Conservation (phyloP, 2,329 filamentous ascomycete species). For the Botrytis fabae region DNA sequence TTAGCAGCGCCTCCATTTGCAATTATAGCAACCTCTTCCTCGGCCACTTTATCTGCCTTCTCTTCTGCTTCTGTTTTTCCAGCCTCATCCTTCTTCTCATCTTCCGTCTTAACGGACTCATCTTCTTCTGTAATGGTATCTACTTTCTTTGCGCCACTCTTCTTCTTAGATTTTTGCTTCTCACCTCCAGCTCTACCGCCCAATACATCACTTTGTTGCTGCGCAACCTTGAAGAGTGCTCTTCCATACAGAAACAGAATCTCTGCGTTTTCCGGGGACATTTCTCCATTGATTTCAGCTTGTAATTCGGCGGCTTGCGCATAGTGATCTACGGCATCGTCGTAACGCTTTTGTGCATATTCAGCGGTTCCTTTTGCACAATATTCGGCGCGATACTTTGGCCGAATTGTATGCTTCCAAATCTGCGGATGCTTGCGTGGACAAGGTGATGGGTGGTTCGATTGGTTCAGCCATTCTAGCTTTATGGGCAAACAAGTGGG, state of each 20-base stretch:
- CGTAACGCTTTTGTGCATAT: constrained; percentile 87
- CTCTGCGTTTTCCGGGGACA: constrained; percentile 86
- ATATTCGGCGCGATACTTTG: constrained; percentile 71
- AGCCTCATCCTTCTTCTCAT: constrained; percentile 51
- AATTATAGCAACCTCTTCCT: constrained; percentile 48
- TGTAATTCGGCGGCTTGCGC: constrained; percentile 88
- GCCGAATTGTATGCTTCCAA: constrained; percentile 38
- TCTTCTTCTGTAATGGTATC: constrained; percentile 38
- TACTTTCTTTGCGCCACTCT: constrained; percentile 46
- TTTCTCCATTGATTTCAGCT: constrained; percentile 87
- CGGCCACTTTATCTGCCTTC: constrained; percentile 46
- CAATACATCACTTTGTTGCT: constrained; percentile 91
- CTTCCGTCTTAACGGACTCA: constrained; percentile 59
- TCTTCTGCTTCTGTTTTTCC: constrained; percentile 46
- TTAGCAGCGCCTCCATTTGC: constrained; percentile 36
- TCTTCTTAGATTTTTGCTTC: constrained; percentile 50
- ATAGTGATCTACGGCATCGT: constrained; percentile 82
- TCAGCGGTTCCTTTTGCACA: constrained; percentile 76
- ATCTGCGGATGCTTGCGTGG: constrained; percentile 31
- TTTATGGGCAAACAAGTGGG: background rate
- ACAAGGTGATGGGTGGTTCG: constrained; percentile 32
- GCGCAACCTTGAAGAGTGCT: constrained; percentile 88
- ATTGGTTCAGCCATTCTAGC: constrained; percentile 37
- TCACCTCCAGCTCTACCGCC: constrained; percentile 72
- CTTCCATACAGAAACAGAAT: constrained; percentile 93